phyloP scores from a whole-genome alignment of 2,329 filamentous ascomycete genomes.

The Aspergillus thermomutatus region DNA sequence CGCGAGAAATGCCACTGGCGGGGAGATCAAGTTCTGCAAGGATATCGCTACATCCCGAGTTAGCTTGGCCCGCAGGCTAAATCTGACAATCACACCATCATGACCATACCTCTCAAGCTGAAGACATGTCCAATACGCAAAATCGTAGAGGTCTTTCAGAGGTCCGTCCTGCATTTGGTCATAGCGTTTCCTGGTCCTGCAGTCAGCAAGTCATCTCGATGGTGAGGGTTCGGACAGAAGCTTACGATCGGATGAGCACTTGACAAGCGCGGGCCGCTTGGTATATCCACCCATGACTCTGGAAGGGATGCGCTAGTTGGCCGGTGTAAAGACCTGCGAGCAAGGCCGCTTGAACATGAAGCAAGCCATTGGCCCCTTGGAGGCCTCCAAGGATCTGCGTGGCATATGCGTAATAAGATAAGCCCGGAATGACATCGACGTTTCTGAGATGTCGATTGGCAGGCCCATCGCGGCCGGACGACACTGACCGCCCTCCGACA shows the following conservation, averaged over 20 bases:
- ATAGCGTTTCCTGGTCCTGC: constrained; percentile 30
- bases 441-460: constrained; percentile 51
- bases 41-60: constrained; percentile 63
- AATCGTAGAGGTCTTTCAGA: constrained; percentile 60
- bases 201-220: constrained; percentile 3
- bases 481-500: constrained; percentile 10
- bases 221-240: background rate
- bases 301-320: constrained; percentile 79
- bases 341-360: constrained; percentile 79
- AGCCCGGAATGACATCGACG: constrained; percentile 79
- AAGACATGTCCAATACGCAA: constrained; percentile 90
- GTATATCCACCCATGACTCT: constrained; percentile 72
- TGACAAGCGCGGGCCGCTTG: constrained; percentile 61
- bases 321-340: constrained; percentile 85
- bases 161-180: constrained; percentile 26
- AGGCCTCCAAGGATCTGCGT: constrained; percentile 82
- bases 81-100: background rate
- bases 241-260: constrained; percentile 70
- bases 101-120: constrained; percentile 75
- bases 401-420: constrained; percentile 85
- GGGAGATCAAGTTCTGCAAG: constrained; percentile 76
- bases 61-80: background rate
- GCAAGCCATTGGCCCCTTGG: constrained; percentile 72
- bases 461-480: constrained; percentile 13
- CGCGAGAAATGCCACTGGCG: constrained; percentile 57